phyloP scores from a whole-genome alignment of 305 asterid species.

The Fraxinus velutina region DNA sequence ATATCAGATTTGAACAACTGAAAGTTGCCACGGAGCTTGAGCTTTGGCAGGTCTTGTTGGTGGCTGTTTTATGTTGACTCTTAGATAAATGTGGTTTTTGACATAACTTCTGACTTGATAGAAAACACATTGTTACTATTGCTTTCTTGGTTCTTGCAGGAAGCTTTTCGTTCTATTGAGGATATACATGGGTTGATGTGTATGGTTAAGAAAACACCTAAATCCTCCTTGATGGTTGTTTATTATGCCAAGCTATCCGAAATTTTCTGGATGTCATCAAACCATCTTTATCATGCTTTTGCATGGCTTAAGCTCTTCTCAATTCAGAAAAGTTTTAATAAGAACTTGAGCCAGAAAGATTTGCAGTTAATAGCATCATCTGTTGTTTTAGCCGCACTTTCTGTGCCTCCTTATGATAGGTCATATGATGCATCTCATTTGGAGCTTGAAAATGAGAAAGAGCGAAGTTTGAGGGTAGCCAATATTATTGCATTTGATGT shows the following conservation, averaged over 20 bases:
- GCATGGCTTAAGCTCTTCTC: slow-evolving; percentile 96
- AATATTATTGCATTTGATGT: slow-evolving; percentile 69
- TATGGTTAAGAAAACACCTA: slow-evolving; percentile 86
- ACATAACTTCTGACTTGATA: slow-evolving; percentile 4
- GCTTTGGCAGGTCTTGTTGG: slow-evolving; percentile 81
- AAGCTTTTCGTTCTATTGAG: slow-evolving; percentile 88
- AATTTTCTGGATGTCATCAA: slow-evolving; percentile 91
- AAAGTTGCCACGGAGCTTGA: slow-evolving; percentile 92
- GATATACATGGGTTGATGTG: slow-evolving; percentile 89
- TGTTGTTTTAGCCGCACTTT: slow-evolving; percentile 83
- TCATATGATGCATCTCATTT: slow-evolving; percentile 71
- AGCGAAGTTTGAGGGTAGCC: slow-evolving; percentile 60
- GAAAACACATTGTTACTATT: neutral
- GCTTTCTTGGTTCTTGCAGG: slow-evolving; percentile 40
- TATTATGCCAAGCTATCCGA: slow-evolving; percentile 88
- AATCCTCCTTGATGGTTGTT: slow-evolving; percentile 77
- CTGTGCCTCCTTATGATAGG: slow-evolving; percentile 80
- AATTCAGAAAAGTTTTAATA: slow-evolving; percentile 81
- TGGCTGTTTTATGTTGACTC: neutral
- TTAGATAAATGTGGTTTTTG: neutral
- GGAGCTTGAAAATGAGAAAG: slow-evolving; percentile 87
- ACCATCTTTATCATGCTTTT: slow-evolving; percentile 88
- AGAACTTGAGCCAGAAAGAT: slow-evolving; percentile 87
- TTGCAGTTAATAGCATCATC: slow-evolving; percentile 89
- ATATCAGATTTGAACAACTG: slow-evolving; percentile 92